Evolutionary conservation across 139 green algal genomes (phyloP).

Genomic region (Chlorella sp.): DNA sequence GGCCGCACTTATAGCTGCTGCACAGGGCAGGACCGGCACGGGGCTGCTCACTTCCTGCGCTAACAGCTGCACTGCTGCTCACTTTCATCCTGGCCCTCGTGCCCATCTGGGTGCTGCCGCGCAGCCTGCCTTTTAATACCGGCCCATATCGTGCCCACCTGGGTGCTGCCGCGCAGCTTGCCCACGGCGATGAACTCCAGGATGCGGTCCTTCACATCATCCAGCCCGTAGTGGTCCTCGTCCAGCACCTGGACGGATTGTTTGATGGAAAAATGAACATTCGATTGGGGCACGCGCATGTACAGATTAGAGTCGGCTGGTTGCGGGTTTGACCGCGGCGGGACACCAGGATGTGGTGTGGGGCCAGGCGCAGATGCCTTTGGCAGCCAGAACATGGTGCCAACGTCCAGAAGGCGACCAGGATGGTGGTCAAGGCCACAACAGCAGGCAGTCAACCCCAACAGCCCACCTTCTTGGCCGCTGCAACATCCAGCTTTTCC

Average conservation of each 20-base stretch:
- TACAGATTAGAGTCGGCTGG: no score
- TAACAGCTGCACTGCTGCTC: background rate
- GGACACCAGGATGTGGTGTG: no score
- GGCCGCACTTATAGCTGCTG: no score
- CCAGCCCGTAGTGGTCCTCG: constrained; percentile 95
- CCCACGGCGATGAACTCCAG: constrained; percentile 98
- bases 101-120: constrained; percentile 62
- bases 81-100: no score
- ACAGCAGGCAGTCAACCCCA: no score
- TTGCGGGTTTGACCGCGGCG: no score
- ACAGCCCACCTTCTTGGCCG: constrained; percentile 67
- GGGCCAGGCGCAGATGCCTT: no score
- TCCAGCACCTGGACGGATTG: constrained; percentile 76
- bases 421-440: no score
- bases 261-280: background rate
- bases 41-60: background rate
- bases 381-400: constrained; percentile 80
- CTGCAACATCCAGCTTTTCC: constrained; percentile 87
- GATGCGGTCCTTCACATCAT: constrained; percentile 97
- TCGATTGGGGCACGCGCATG: background rate
- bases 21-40: background rate
- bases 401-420: no score
- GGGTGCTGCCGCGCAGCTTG: constrained; percentile 75
- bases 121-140: constrained; percentile 61
- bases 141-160: no score